phyloP scores from a whole-genome alignment of 176 grass and related monocot genomes.

The Musa beccarii region DNA sequence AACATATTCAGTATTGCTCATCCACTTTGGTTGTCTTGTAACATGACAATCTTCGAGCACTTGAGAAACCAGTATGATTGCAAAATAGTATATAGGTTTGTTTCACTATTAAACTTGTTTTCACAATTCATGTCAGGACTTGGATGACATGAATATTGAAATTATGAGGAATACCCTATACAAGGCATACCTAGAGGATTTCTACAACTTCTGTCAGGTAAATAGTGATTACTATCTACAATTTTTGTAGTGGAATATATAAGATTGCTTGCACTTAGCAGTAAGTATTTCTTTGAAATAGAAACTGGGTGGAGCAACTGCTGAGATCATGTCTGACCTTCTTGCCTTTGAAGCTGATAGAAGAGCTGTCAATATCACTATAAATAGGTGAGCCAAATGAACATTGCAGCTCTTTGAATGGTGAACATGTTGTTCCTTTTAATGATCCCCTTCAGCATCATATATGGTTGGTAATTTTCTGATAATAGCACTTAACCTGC shows the following conservation, averaged over 20 bases:
- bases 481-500: not conserved
- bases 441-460: not conserved
- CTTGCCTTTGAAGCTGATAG: slow-evolving; percentile 97
- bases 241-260: not conserved
- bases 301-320: slow-evolving; percentile 94
- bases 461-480: not conserved
- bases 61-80: not conserved
- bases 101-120: slow-evolving; percentile 15
- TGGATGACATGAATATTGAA: slow-evolving; percentile 99
- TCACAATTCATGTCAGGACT: slow-evolving; percentile 53
- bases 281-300: slow-evolving; percentile 28
- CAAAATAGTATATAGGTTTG: not conserved
- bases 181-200: slow-evolving; percentile 99
- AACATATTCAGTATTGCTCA: not conserved
- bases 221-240: not conserved
- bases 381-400: slow-evolving; percentile 51
- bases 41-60: not conserved
- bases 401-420: not conserved
- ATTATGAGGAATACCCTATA: slow-evolving; percentile 99
- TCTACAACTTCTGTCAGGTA: slow-evolving; percentile 93
- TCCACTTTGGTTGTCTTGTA: not conserved
- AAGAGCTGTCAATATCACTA: slow-evolving; percentile 96
- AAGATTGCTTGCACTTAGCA: slow-evolving; percentile 4
- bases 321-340: slow-evolving; percentile 96
- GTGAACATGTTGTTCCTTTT: not conserved